Evolutionary conservation across 1,284 basidiomycete genomes (phyloP), one percentile per base, ranked within the genome.

Genomic region (Heterobasidion occidentale): DNA sequence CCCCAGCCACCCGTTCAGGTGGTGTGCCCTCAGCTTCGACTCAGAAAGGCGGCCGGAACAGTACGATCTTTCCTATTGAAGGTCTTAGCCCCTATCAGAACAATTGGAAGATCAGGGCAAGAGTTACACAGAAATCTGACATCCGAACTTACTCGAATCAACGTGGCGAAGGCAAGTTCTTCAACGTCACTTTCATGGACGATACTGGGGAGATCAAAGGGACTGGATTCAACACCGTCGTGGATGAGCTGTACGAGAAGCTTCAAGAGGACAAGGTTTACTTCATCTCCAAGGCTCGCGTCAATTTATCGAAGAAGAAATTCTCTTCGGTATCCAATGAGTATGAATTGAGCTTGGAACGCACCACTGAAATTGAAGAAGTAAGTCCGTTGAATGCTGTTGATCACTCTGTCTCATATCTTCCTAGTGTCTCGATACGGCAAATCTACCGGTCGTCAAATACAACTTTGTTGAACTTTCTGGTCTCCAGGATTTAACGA

Each of bases 21-120:
- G 7, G 60, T 27, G 55, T 61, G 27, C 56, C 63, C 1, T 54
- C 62, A n/a, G 50, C 62, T 17, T 36, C 52, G 1, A 59, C 63
- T 47, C 65, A 56, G 45, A 62, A 65, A 58, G 59, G 54, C 56
- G 63, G 67, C 57, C 61, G 67, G 54, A 60, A 59, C 9, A 63
- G 62, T 63, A 84, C 77, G 62, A 79, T 86, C 58, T 91, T 84
- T 70, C 95, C 95, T 3, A 99, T 99, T 64, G 95, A 98, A 67
- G 91, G 89, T 6, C 81, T 99, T 52, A 96, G 90, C 64, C 97
- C 96, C 7, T 99, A 98, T 69, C 93, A 97, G 71, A 98, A 97
- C 75, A 95, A 94, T 68, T 97, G 94, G 96, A 96, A 92, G 3
- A 98, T 99, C 79, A 95, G 94, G 69, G 97, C 94, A 27, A 88